Evolutionary conservation across 305 asterid species (phyloP).

Genomic region (Caryopteris hybrid): DNA sequence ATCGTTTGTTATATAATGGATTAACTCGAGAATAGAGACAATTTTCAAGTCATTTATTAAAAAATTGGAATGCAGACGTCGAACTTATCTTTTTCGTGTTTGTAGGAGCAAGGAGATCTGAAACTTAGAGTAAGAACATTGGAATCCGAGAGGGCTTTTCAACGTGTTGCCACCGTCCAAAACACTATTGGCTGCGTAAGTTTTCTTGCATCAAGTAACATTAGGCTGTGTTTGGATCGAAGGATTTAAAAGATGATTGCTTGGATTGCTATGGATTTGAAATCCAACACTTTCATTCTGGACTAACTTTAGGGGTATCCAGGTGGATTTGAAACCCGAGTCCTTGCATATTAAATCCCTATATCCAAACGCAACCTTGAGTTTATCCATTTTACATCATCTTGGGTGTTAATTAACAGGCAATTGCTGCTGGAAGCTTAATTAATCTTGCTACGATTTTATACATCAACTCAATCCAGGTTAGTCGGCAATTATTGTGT

Average conservation of each 20-base stretch:
- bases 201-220: conserved; percentile 3
- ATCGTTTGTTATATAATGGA: background rate
- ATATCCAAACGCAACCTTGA: background rate
- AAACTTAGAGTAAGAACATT: conserved; percentile 90
- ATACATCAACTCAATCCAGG: conserved; percentile 66
- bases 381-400: background rate
- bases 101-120: conserved; percentile 96
- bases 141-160: conserved; percentile 96
- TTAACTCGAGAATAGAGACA: background rate
- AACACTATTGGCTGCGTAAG: conserved; percentile 77
- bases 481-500: conserved; percentile 27
- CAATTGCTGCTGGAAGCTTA: conserved; percentile 97
- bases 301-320: no score
- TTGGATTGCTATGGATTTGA: no score
- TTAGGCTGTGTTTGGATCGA: background rate
- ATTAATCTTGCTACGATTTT: conserved; percentile 85
- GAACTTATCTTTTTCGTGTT: no score
- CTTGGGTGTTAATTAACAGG: conserved; percentile 43
- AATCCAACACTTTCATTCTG: no score
- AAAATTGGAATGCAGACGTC: no score
- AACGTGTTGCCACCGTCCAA: conserved; percentile 94
- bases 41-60: no score
- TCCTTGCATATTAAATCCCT: background rate
- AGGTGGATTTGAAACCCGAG: no score
- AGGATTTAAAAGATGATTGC: no score